A percentile compares a stretch with the other conserved stretches of the same genome.
Evolutionary conservation across 2,329 filamentous ascomycete genomes (phyloP).

Genomic region (Ascochyta koolunga): DNA sequence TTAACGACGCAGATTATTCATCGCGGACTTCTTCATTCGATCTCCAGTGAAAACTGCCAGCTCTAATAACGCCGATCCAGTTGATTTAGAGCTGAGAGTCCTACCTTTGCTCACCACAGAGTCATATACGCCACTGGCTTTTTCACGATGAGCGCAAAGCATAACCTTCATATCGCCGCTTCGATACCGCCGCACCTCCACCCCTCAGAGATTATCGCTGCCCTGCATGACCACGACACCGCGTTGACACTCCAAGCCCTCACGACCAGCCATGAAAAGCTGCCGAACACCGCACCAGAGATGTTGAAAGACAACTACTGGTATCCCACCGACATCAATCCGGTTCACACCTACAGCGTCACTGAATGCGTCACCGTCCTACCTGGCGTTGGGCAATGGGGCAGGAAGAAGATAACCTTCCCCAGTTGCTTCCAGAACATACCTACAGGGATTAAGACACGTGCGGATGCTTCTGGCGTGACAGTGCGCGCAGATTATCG

Average conservation of each 20-base stretch:
- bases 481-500: slow-evolving; percentile 41
- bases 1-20: neutral
- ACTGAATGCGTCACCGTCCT: slow-evolving; percentile 38
- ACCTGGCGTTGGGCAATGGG: slow-evolving; percentile 40
- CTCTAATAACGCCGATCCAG: neutral
- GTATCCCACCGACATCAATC: slow-evolving; percentile 39
- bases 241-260: slow-evolving; percentile 43
- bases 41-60: neutral
- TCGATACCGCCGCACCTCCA: slow-evolving; percentile 36
- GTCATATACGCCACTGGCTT: neutral
- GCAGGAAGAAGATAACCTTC: slow-evolving; percentile 41
- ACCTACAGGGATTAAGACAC: slow-evolving; percentile 39
- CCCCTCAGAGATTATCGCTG: slow-evolving; percentile 33
- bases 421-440: slow-evolving; percentile 42
- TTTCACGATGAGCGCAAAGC: slow-evolving; percentile 33
- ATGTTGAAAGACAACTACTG: slow-evolving; percentile 44
- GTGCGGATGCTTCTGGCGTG: slow-evolving; percentile 40
- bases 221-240: slow-evolving; percentile 45
- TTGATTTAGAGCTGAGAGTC: neutral
- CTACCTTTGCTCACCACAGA: neutral
- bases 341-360: slow-evolving; percentile 38
- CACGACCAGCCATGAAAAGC: slow-evolving; percentile 36
- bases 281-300: slow-evolving; percentile 27
- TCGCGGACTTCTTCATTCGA: neutral
- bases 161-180: slow-evolving; percentile 41